A percentile compares a stretch with the other conserved stretches of the same genome.
phyloP scores from a whole-genome alignment of 805 yeast species.

The Henningerozyma blattae region DNA sequence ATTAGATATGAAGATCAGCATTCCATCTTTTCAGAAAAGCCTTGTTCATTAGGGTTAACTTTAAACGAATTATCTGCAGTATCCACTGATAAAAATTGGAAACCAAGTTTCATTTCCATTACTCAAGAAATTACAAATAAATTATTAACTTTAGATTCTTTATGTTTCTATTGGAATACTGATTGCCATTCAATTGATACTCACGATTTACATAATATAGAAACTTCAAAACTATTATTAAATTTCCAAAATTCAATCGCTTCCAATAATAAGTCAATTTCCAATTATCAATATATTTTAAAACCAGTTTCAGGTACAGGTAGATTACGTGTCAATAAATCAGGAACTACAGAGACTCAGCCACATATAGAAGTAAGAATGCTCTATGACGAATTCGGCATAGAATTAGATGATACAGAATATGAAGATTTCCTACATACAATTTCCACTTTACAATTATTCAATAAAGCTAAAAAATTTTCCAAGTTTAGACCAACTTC shows the following conservation, averaged over 20 bases:
- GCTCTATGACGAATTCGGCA: conserved; percentile 79
- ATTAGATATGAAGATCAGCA: conserved; percentile 78
- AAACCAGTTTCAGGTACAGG: conserved; percentile 89
- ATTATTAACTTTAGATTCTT: conserved; percentile 56
- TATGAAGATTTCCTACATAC: conserved; percentile 74
- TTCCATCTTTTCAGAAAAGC: conserved; percentile 53
- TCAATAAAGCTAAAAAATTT: conserved; percentile 61
- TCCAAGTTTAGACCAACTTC: conserved; percentile 54
- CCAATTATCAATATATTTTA: conserved; percentile 45
- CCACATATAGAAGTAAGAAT: conserved; percentile 70
- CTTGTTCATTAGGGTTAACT: conserved; percentile 75
- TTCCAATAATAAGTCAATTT: conserved; percentile 19
- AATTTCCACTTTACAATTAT: conserved; percentile 71
- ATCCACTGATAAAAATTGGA: conserved; percentile 78
- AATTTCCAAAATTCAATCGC: conserved; percentile 36
- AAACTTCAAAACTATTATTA: conserved; percentile 25
- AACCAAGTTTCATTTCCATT: conserved; percentile 70
- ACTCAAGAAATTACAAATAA: conserved; percentile 60
- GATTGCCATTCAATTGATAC: conserved; percentile 29
- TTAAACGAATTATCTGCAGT: conserved; percentile 82
- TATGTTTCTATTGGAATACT: conserved; percentile 80
- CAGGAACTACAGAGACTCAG: conserved; percentile 51
- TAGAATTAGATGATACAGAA: conserved; percentile 74
- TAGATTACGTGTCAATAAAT: conserved; percentile 65
- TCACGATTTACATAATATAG: conserved; percentile 30